These are phyloP conservation scores for Nissolia schottii DNA, from an alignment of 306 rosid species.

Conservation along the genomic window DNA sequence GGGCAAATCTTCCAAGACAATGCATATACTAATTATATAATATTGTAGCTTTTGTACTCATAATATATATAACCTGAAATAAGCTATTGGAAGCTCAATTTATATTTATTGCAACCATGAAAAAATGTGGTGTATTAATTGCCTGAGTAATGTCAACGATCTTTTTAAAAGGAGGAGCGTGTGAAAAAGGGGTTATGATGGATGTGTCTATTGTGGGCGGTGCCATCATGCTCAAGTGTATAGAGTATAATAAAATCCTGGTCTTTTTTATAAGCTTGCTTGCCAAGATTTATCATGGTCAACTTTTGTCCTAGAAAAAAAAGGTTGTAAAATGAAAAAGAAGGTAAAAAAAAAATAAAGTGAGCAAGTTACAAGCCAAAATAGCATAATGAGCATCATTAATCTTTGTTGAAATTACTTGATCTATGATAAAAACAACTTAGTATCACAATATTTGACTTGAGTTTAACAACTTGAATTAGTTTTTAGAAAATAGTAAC, in stretches of 20 bases:
- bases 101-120: slow-evolving; percentile 10
- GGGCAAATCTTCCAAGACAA: background rate
- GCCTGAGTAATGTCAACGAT: slow-evolving; percentile 37
- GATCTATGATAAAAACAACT: background rate
- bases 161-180: slow-evolving; percentile 31
- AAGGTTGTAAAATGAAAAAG: background rate
- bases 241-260: background rate
- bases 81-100: background rate
- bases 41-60: too few relatives aligned
- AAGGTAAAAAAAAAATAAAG: slow-evolving; percentile 28
- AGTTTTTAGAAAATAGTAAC: background rate
- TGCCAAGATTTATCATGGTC: slow-evolving; percentile 31
- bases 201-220: slow-evolving; percentile 36
- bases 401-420: slow-evolving; percentile 6
- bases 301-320: slow-evolving; percentile 2
- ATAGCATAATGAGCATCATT: slow-evolving; percentile 29
- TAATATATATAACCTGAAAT: background rate
- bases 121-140: slow-evolving; percentile 24
- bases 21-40: too few relatives aligned
- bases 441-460: background rate
- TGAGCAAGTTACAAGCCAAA: slow-evolving; percentile 29
- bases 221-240: slow-evolving; percentile 33
- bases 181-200: slow-evolving; percentile 45
- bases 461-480: background rate
- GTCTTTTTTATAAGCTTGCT: slow-evolving; percentile 27